Evolutionary conservation across 192 early-diverging fungal species (phyloP).

Genomic region (Phycomyces nitens): DNA sequence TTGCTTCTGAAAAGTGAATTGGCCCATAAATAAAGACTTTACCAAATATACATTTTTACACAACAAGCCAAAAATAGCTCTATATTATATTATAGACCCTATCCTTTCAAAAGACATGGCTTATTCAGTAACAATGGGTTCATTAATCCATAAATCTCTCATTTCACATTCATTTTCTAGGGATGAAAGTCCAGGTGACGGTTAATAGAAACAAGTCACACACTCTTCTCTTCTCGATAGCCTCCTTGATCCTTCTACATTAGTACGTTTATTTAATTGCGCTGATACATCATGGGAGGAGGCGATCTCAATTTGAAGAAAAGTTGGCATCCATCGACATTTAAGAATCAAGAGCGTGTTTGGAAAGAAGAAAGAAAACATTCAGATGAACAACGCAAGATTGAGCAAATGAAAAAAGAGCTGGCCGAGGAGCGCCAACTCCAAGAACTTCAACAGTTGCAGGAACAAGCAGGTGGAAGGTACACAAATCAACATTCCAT

Average conservation of each 20-base stretch:
- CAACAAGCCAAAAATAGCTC: too few relatives aligned
- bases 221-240: too few relatives aligned
- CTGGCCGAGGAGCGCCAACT: constrained; percentile 85
- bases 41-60: too few relatives aligned
- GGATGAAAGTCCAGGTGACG: too few relatives aligned
- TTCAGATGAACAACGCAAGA: constrained; percentile 82
- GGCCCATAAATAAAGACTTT: too few relatives aligned
- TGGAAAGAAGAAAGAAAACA: constrained; percentile 83
- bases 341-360: constrained; percentile 87
- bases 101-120: too few relatives aligned
- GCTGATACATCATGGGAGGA: constrained; percentile 23
- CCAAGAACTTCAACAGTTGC: constrained; percentile 77
- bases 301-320: constrained; percentile 71
- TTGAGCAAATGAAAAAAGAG: constrained; percentile 88
- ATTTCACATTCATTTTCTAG: too few relatives aligned
- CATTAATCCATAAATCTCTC: too few relatives aligned
- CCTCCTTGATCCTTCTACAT: neutral
- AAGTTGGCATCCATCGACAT: constrained; percentile 94
- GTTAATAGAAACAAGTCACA: too few relatives aligned
- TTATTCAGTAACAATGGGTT: too few relatives aligned
- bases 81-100: too few relatives aligned
- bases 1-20: too few relatives aligned
- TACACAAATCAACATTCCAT: constrained; percentile 9
- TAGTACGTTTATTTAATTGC: neutral
- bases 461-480: constrained; percentile 64